Percentiles rank a stretch among this genome's conserved stretches.
Evolutionary conservation across 1,139 yeast species (phyloP).

Genomic region (Protomyces inouyei): DNA sequence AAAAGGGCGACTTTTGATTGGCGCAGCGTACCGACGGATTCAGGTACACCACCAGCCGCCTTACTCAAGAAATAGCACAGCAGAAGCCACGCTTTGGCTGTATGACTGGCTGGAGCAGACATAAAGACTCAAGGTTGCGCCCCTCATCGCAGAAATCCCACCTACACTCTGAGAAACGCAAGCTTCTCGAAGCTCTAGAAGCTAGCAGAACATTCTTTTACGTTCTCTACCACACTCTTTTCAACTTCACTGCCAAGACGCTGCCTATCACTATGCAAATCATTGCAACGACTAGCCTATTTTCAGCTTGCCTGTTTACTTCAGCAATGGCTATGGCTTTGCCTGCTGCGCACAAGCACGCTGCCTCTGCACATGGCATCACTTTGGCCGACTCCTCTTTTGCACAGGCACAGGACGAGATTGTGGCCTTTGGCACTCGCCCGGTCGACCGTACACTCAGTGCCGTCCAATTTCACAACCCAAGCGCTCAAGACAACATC

Average conservation of each 20-base stretch:
- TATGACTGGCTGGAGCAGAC: not conserved
- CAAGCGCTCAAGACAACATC: not conserved
- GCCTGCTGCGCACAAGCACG: not conserved
- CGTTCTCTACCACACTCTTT: not conserved
- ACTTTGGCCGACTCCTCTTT: not conserved
- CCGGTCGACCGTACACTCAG: not conserved
- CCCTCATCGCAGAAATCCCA: not conserved
- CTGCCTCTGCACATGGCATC: not conserved
- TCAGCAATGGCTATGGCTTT: not conserved
- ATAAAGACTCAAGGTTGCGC: not conserved
- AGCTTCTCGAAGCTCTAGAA: not conserved
- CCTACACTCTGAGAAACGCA: not conserved
- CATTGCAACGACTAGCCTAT: not conserved
- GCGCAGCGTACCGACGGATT: constrained; percentile 1
- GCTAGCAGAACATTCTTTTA: not conserved
- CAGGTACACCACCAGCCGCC: constrained; percentile 33
- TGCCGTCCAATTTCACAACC: not conserved
- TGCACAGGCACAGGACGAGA: not conserved
- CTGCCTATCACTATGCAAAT: not conserved
- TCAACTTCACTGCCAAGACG: not conserved
- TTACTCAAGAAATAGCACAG: constrained; percentile 33
- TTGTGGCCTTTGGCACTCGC: not conserved
- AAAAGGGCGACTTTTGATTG: not conserved
- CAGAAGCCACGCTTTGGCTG: not conserved
- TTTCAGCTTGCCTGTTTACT: not conserved